These are phyloP conservation scores for Capronia coronata DNA, from an alignment of 2,329 filamentous ascomycete species.

Conservation along the genomic window DNA sequence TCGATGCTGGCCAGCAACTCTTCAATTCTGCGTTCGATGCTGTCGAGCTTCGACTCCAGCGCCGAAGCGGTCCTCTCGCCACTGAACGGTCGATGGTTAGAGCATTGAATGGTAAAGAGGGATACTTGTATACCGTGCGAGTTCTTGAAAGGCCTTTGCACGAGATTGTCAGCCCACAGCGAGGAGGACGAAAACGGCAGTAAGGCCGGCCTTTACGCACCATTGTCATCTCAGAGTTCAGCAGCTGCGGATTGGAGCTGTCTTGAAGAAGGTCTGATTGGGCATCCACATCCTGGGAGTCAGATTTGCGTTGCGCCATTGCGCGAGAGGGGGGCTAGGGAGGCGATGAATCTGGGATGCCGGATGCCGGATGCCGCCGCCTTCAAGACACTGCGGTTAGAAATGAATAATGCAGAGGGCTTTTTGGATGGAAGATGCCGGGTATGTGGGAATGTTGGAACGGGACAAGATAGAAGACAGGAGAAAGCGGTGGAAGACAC, in stretches of 20 bases:
- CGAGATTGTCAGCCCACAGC: slow-evolving; percentile 3
- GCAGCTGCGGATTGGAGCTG: slow-evolving; percentile 13
- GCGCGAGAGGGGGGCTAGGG: background rate
- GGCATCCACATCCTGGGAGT: slow-evolving; percentile 8
- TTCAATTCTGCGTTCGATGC: slow-evolving; percentile 52
- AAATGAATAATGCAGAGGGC: background rate
- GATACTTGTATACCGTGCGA: slow-evolving; percentile 28
- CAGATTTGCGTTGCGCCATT: slow-evolving; percentile 16
- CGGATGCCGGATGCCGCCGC: background rate
- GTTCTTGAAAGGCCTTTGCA: slow-evolving; percentile 32
- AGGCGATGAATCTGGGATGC: background rate
- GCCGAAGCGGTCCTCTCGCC: slow-evolving; percentile 52
- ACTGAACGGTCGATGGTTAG: slow-evolving; percentile 30
- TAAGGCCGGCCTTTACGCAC: slow-evolving; percentile 12
- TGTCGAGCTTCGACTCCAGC: slow-evolving; percentile 49
- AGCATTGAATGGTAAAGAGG: background rate
- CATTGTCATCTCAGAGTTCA: slow-evolving; percentile 27
- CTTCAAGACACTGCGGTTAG: background rate
- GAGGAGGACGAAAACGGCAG: background rate
- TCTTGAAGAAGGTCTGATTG: slow-evolving; percentile 10
- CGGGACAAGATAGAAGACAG: background rate
- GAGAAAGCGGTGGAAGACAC: background rate
- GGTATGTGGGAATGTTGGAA: background rate
- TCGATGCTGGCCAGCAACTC: slow-evolving; percentile 45
- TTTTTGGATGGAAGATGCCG: background rate